Conservation (phyloP, 2,329 filamentous ascomycete genomes). For the Sporothrix pseudoabietina region DNA sequence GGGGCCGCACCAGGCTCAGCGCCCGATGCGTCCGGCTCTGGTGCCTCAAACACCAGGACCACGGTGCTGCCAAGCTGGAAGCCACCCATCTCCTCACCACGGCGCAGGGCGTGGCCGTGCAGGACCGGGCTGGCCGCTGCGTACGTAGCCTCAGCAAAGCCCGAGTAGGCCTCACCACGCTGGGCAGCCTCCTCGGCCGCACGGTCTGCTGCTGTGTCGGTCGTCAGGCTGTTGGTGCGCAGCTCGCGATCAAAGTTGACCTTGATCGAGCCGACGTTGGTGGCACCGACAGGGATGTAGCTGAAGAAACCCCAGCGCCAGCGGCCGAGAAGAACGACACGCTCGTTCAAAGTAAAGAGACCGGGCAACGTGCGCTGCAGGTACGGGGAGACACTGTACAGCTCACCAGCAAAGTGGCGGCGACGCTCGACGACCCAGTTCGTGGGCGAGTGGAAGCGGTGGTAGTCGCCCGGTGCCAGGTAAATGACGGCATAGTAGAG, state of each 20-base stretch:
- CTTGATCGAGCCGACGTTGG: conserved; percentile 94
- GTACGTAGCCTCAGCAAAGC: conserved; percentile 92
- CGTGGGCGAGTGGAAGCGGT: conserved; percentile 94
- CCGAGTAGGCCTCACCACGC: conserved; percentile 80
- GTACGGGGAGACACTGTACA: conserved; percentile 94
- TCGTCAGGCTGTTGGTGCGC: conserved; percentile 86
- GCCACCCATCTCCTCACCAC: conserved; percentile 96
- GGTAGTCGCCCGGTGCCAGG: conserved; percentile 95
- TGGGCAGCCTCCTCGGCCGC: conserved; percentile 77
- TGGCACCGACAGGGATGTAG: conserved; percentile 92
- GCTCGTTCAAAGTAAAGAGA: conserved; percentile 94
- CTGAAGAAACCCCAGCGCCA: conserved; percentile 99
- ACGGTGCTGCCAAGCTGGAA: conserved; percentile 95
- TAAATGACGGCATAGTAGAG: conserved; percentile 96
- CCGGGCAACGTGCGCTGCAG: conserved; percentile 89
- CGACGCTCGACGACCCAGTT: conserved; percentile 94
- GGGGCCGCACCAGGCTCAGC: conserved; percentile 51
- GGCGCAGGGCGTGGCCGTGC: conserved; percentile 77
- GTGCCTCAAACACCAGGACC: conserved; percentile 95
- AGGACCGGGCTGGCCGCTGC: conserved; percentile 74
- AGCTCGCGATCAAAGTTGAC: conserved; percentile 96
- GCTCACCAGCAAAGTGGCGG: conserved; percentile 95
- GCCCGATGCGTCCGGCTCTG: conserved; percentile 47
- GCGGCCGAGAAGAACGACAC: conserved; percentile 86
- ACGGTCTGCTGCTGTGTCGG: conserved; percentile 86